phyloP scores from a whole-genome alignment of 2,329 filamentous ascomycete species.

The Cercospora berteroae region DNA sequence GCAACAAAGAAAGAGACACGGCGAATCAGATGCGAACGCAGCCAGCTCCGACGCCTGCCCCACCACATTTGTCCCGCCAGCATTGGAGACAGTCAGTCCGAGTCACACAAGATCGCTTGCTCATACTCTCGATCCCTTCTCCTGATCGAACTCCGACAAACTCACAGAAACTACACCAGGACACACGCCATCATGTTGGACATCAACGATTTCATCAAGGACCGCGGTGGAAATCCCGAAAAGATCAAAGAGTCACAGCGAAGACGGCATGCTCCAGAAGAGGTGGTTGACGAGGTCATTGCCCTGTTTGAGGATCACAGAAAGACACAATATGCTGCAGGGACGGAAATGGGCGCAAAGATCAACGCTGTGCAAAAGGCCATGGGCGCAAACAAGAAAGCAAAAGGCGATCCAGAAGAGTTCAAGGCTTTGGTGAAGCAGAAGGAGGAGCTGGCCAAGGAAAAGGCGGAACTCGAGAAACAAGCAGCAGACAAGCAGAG shows the following conservation, averaged over 20 bases:
- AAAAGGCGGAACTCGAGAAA: conserved; percentile 78
- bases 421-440: conserved; percentile 74
- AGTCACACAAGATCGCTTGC: not conserved
- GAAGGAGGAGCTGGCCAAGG: conserved; percentile 73
- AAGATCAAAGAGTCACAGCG: conserved; percentile 90
- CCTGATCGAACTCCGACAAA: not conserved
- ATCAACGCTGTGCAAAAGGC: conserved; percentile 89
- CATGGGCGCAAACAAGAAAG: conserved; percentile 90
- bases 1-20: not conserved
- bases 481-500: conserved; percentile 72
- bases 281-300: conserved; percentile 88
- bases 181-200: conserved; percentile 39
- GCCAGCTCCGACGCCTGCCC: not conserved
- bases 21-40: conserved; percentile 1
- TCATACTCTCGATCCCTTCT: not conserved
- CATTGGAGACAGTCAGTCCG: conserved; percentile 2
- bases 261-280: conserved; percentile 74
- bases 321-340: conserved; percentile 56
- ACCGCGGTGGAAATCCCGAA: conserved; percentile 88
- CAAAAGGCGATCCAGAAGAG: conserved; percentile 83
- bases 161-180: not conserved
- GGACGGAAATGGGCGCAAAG: conserved; percentile 75
- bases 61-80: conserved; percentile 5
- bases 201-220: conserved; percentile 57
- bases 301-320: conserved; percentile 81